Percentiles rank a stretch among this genome's conserved stretches.
Evolutionary conservation across 805 yeast species (phyloP).

Genomic region (Yarrowia deformans): DNA sequence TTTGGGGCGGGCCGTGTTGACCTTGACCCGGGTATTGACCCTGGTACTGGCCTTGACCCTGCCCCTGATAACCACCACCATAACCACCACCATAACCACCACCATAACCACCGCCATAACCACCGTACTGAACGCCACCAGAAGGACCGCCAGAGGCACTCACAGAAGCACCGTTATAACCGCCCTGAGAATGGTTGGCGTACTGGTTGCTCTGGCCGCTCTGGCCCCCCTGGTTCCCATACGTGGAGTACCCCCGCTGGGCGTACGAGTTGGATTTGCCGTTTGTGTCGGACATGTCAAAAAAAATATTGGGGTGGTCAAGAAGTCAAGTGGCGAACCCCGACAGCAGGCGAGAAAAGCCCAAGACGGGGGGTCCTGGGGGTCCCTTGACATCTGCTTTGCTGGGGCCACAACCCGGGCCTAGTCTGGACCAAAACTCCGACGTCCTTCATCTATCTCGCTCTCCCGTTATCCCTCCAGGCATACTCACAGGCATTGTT

Average conservation of each 20-base stretch:
- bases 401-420: too few relatives aligned
- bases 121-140: neutral
- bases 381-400: too few relatives aligned
- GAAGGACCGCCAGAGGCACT: neutral
- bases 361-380: too few relatives aligned
- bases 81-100: neutral
- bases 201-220: neutral
- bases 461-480: too few relatives aligned
- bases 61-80: neutral
- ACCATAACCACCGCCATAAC: neutral
- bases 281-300: too few relatives aligned
- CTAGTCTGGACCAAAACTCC: too few relatives aligned
- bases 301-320: neutral
- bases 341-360: too few relatives aligned
- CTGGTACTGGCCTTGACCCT: neutral
- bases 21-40: neutral
- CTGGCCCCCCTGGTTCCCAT: too few relatives aligned
- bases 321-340: slow-evolving; percentile 2
- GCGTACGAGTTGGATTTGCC: too few relatives aligned
- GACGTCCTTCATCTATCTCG: too few relatives aligned
- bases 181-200: slow-evolving; percentile 10
- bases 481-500: slow-evolving; percentile 39
- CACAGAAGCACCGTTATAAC: neutral
- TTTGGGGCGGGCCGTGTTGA: neutral
- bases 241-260: neutral